phyloP scores from a whole-genome alignment of 805 yeast genomes.

The Hanseniaspora pseudoguilliermondii region DNA sequence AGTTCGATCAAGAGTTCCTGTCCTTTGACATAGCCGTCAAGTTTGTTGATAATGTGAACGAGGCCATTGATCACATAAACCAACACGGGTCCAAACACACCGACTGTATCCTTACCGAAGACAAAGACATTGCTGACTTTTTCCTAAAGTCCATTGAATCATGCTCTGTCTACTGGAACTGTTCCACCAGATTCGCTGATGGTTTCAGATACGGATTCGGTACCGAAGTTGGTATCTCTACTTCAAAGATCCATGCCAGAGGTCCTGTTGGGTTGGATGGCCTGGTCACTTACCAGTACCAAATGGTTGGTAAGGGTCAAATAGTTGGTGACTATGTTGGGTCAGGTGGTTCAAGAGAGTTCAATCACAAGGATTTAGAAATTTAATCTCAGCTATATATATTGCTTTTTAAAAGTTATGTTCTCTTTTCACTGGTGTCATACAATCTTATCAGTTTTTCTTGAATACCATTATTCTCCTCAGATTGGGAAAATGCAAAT shows the following conservation, averaged over 20 bases:
- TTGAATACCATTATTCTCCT: slow-evolving; percentile 57
- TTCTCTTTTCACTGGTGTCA: slow-evolving; percentile 80
- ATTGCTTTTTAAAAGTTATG: slow-evolving; percentile 26
- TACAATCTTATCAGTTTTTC: slow-evolving; percentile 84
- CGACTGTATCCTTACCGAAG: slow-evolving; percentile 76
- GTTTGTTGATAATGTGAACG: slow-evolving; percentile 43
- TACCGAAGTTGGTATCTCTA: slow-evolving; percentile 94
- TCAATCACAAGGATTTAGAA: slow-evolving; percentile 58
- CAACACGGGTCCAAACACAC: slow-evolving; percentile 92
- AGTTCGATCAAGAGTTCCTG: slow-evolving; percentile 74
- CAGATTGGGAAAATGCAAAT: slow-evolving; percentile 93
- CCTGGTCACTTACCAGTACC: slow-evolving; percentile 87
- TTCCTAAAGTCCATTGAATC: slow-evolving; percentile 83
- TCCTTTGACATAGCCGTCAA: slow-evolving; percentile 72
- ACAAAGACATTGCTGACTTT: slow-evolving; percentile 53
- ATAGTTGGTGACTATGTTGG: slow-evolving; percentile 84
- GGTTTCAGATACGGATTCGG: slow-evolving; percentile 98
- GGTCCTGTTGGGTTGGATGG: slow-evolving; percentile 99
- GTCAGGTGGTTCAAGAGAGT: slow-evolving; percentile 74
- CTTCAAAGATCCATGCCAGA: slow-evolving; percentile 93
- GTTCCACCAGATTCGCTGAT: slow-evolving; percentile 93
- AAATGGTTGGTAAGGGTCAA: slow-evolving; percentile 84
- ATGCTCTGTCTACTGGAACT: slow-evolving; percentile 96
- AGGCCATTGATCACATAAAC: slow-evolving; percentile 80
- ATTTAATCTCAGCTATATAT: background rate